Percentiles rank a stretch among this genome's conserved stretches.
phyloP scores from a whole-genome alignment of 2,329 filamentous ascomycete genomes.

The Exophiala aquamarina region DNA sequence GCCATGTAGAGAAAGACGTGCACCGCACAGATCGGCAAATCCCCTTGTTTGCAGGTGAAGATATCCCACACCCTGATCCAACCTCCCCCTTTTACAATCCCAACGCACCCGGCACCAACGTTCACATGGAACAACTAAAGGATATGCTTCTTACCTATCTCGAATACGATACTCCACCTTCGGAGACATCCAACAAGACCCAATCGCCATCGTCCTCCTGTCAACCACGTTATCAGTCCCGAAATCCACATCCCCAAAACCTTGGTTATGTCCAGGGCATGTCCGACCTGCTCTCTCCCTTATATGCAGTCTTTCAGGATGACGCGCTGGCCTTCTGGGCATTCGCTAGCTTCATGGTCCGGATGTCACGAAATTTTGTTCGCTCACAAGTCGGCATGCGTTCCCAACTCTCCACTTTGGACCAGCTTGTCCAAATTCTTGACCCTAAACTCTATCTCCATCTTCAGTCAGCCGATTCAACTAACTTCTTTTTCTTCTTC shows the following conservation, averaged over 20 bases:
- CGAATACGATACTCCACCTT: constrained; percentile 70
- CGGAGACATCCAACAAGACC: constrained; percentile 2
- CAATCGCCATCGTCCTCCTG: constrained; percentile 5
- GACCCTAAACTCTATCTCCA: constrained; percentile 93
- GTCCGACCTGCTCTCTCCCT: constrained; percentile 92
- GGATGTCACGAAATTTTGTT: constrained; percentile 97
- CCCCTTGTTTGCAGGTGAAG: constrained; percentile 93
- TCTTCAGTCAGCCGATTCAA: constrained; percentile 84
- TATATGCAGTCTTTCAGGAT: constrained; percentile 96
- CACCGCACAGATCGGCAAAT: constrained; percentile 94
- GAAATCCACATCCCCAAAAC: constrained; percentile 53
- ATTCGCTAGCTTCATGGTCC: constrained; percentile 93
- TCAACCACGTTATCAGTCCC: constrained; percentile 15
- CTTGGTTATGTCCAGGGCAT: constrained; percentile 98
- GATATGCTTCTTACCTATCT: constrained; percentile 99
- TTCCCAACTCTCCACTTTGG: constrained; percentile 81
- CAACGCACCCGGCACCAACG: constrained; percentile 87
- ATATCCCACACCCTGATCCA: constrained; percentile 93
- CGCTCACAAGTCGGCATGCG: constrained; percentile 97
- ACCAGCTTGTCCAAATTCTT: constrained; percentile 95
- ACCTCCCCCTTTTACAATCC: constrained; percentile 90
- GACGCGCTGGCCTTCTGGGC: constrained; percentile 97
- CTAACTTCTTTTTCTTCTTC: constrained; percentile 99
- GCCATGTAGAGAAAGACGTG: constrained; percentile 86
- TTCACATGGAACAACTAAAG: constrained; percentile 98